A percentile compares a stretch with the other conserved stretches of the same genome.
phyloP scores from a whole-genome alignment of 2,329 filamentous ascomycete species.

The Juglanconis oblonga region DNA sequence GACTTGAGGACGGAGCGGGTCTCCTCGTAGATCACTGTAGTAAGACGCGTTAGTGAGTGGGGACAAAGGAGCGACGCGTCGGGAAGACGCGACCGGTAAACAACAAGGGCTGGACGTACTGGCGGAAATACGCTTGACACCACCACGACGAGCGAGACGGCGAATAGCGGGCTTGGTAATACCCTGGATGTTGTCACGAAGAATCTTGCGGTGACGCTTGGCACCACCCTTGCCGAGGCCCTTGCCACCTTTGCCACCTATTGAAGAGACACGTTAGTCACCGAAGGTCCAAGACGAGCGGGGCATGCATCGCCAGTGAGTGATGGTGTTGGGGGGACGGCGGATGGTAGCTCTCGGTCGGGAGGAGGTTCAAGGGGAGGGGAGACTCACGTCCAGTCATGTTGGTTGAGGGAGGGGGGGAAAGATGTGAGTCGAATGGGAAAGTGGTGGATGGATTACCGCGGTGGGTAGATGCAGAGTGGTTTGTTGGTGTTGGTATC shows the following conservation, averaged over 20 bases:
- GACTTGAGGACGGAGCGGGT: slow-evolving; percentile 80
- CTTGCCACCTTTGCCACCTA: slow-evolving; percentile 94
- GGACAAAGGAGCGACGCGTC: too few relatives aligned
- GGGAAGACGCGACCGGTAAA: too few relatives aligned
- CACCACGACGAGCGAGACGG: slow-evolving; percentile 97
- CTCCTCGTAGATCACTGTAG: slow-evolving; percentile 75
- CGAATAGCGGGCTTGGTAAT: slow-evolving; percentile 98
- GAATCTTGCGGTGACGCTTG: slow-evolving; percentile 99
- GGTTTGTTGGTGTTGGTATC: slow-evolving; percentile 22
- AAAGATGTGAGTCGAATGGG: slow-evolving; percentile 17
- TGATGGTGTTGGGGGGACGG: too few relatives aligned
- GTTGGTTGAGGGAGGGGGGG: slow-evolving; percentile 20
- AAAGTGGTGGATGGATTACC: slow-evolving; percentile 8
- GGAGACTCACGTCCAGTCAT: slow-evolving; percentile 36
- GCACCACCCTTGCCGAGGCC: slow-evolving; percentile 97
- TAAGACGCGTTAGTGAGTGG: too few relatives aligned
- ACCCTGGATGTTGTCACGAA: slow-evolving; percentile 99
- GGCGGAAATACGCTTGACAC: slow-evolving; percentile 99
- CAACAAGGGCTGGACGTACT: slow-evolving; percentile 56
- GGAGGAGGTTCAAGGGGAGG: background rate
- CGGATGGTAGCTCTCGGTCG: background rate
- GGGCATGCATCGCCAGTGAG: background rate
- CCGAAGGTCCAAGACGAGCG: too few relatives aligned
- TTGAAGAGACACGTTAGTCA: slow-evolving; percentile 48
- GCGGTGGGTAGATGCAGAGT: background rate